Conservation (phyloP, 371 early-diverging fungal genomes). For the Umbelopsis sp. region DNA sequence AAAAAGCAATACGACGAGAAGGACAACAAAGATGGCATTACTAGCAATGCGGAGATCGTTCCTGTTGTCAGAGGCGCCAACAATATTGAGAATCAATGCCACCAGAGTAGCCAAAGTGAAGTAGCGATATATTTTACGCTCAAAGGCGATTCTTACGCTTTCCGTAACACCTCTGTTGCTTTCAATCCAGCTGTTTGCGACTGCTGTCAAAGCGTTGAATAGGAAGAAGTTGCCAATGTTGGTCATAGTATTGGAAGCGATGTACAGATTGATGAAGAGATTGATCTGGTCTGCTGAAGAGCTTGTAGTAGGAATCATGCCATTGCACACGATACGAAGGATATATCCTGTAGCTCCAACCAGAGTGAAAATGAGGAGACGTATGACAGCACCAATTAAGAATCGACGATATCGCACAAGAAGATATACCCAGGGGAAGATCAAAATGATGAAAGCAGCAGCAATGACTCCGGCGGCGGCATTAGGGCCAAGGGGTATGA, state of each 20-base stretch:
- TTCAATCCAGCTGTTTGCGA: slow-evolving; percentile 16
- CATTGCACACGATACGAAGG: slow-evolving; percentile 23
- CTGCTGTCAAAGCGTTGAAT: slow-evolving; percentile 20
- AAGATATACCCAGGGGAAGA: slow-evolving; percentile 16
- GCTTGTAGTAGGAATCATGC: neutral
- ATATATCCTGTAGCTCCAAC: slow-evolving; percentile 16
- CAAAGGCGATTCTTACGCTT: neutral
- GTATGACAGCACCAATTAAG: slow-evolving; percentile 3
- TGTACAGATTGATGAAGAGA: slow-evolving; percentile 19
- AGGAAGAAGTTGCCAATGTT: slow-evolving; percentile 22
- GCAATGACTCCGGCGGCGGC: slow-evolving; percentile 21
- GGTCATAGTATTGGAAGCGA: slow-evolving; percentile 15
- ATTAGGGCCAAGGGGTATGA: slow-evolving; percentile 16
- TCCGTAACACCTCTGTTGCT: slow-evolving; percentile 1
- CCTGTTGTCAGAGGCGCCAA: slow-evolving; percentile 4
- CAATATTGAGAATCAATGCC: slow-evolving; percentile 20
- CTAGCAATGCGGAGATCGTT: slow-evolving; percentile 15
- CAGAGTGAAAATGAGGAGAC: slow-evolving; percentile 1
- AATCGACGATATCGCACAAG: neutral
- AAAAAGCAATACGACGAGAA: slow-evolving; percentile 13
- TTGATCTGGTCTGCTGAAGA: slow-evolving; percentile 1
- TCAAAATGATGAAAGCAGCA: slow-evolving; percentile 18
- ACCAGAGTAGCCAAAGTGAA: slow-evolving; percentile 17
- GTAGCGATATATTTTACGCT: neutral
- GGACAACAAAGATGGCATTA: slow-evolving; percentile 18